phyloP scores from a whole-genome alignment of 345 rosid genomes.

The Pseudoturritis turrita region DNA sequence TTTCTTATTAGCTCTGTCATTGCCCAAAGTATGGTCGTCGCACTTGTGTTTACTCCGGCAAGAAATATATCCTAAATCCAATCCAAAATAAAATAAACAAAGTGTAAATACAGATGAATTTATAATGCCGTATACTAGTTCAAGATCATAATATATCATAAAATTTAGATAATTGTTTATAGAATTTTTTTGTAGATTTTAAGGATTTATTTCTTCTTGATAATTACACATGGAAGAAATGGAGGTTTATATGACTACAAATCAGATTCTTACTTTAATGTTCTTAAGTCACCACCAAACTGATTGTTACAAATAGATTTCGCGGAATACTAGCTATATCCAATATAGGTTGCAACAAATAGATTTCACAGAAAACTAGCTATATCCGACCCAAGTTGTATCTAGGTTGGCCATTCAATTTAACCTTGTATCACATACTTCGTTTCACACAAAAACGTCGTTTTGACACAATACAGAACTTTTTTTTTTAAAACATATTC shows the following conservation, averaged over 20 bases:
- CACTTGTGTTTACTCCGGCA: constrained; percentile 50
- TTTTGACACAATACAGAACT: too few relatives aligned
- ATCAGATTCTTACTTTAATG: too few relatives aligned
- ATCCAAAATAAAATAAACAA: neutral
- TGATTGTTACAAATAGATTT: too few relatives aligned
- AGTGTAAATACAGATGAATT: neutral
- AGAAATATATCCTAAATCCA: constrained; percentile 43
- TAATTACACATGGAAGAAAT: neutral
- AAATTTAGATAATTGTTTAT: neutral
- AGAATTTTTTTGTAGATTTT: neutral
- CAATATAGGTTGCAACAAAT: too few relatives aligned
- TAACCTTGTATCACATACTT: too few relatives aligned
- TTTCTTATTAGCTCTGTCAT: constrained; percentile 50
- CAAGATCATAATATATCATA: neutral
- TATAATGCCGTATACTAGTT: neutral
- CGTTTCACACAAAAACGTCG: too few relatives aligned
- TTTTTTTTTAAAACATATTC: too few relatives aligned
- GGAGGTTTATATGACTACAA: neutral
- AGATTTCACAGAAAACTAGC: too few relatives aligned
- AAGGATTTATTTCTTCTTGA: neutral
- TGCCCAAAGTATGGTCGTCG: constrained; percentile 50
- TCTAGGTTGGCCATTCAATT: too few relatives aligned
- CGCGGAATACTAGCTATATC: too few relatives aligned
- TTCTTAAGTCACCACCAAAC: too few relatives aligned
- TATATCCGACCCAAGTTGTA: too few relatives aligned